These are phyloP conservation scores for Cicer pinnatifidum DNA, from an alignment of 306 rosid genomes.

Conservation along the genomic window DNA sequence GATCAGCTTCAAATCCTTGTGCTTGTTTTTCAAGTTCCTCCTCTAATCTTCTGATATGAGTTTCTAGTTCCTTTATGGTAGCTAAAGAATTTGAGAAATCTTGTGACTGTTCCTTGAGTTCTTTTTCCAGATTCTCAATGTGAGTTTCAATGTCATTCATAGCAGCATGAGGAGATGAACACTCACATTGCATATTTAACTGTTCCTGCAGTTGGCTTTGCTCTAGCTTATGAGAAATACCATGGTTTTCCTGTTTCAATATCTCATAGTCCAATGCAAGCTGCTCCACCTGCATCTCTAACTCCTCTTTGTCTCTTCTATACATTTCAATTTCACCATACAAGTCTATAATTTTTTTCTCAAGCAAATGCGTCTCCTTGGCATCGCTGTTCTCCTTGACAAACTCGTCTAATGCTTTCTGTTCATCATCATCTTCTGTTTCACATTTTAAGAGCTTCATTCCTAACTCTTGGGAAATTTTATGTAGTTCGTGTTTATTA, in stretches of 20 bases:
- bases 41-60: constrained; percentile 65
- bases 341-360: constrained; percentile 73
- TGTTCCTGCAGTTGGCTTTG: constrained; percentile 91
- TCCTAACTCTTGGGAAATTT: constrained; percentile 49
- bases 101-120: constrained; percentile 71
- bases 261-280: constrained; percentile 97
- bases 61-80: constrained; percentile 72
- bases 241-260: constrained; percentile 95
- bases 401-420: constrained; percentile 75
- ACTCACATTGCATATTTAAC: constrained; percentile 78
- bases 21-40: constrained; percentile 77
- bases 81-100: constrained; percentile 72
- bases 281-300: constrained; percentile 96
- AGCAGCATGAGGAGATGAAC: constrained; percentile 57
- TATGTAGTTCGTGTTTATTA: constrained; percentile 38
- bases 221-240: constrained; percentile 71
- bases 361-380: constrained; percentile 66
- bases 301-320: constrained; percentile 88
- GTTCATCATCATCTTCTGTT: constrained; percentile 72
- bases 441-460: constrained; percentile 51
- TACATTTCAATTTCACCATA: constrained; percentile 81
- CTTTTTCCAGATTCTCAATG: constrained; percentile 67
- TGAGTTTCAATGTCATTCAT: constrained; percentile 65
- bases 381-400: constrained; percentile 59
- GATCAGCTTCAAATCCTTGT: constrained; percentile 71